Evolutionary conservation across 1,284 basidiomycete species (phyloP).

Genomic region (Rhodotorula sp.): DNA sequence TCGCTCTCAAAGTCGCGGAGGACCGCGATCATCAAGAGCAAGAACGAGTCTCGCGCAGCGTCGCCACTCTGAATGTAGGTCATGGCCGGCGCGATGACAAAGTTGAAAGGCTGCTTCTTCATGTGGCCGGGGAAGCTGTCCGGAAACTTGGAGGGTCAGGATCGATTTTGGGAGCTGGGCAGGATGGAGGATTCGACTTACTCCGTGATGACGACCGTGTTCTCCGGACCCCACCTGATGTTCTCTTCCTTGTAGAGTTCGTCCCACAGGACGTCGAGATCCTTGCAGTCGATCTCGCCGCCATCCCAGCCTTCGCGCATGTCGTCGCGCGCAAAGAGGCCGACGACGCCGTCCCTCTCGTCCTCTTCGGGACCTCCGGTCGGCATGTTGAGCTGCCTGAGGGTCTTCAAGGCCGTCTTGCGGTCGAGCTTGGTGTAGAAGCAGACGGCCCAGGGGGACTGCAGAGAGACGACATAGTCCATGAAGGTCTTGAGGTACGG

Average conservation of each 20-base stretch:
- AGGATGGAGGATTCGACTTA: neutral
- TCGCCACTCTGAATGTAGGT: conserved; percentile 2
- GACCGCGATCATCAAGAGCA: conserved; percentile 26
- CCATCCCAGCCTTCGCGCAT: conserved; percentile 13
- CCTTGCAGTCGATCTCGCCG: conserved; percentile 24
- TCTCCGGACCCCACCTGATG: conserved; percentile 13
- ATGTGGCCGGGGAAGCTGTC: neutral
- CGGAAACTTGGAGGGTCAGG: neutral
- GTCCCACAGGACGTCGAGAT: conserved; percentile 28
- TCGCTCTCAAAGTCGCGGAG: conserved; percentile 29
- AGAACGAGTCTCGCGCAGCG: conserved; percentile 20
- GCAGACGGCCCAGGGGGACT: conserved; percentile 15
- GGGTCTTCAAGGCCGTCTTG: conserved; percentile 14
- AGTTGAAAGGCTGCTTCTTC: conserved; percentile 19
- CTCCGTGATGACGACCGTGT: conserved; percentile 28
- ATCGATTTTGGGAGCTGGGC: no score
- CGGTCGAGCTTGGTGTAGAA: conserved; percentile 19
- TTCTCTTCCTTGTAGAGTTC: conserved; percentile 27
- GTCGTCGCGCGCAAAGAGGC: conserved; percentile 26
- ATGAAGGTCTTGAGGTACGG: conserved; percentile 29
- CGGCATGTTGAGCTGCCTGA: conserved; percentile 30
- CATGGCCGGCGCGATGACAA: conserved; percentile 13
- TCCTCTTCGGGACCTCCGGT: conserved; percentile 33
- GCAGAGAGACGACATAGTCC: conserved; percentile 24
- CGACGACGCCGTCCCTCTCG: conserved; percentile 30